Evolutionary conservation across 1,139 yeast species (phyloP).

Genomic region (Scheffersomyces quercinus): DNA sequence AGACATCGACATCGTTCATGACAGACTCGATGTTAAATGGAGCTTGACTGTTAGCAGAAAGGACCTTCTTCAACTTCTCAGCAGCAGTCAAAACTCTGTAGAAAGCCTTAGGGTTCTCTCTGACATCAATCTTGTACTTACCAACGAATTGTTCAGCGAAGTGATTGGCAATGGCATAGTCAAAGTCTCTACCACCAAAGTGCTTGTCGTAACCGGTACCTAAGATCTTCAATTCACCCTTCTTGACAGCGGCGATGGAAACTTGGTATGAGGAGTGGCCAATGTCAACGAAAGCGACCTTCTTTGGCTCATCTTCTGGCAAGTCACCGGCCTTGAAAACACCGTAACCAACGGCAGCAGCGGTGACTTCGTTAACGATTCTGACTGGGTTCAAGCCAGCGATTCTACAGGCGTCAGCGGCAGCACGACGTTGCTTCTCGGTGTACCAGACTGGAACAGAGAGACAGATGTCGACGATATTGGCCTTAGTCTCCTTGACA

Average conservation of each 20-base stretch:
- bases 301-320: conserved; percentile 87
- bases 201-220: conserved; percentile 93
- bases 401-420: conserved; percentile 91
- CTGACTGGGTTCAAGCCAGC: conserved; percentile 98
- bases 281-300: conserved; percentile 90
- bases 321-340: conserved; percentile 95
- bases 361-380: conserved; percentile 94
- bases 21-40: conserved; percentile 95
- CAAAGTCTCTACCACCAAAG: conserved; percentile 98
- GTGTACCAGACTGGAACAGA: conserved; percentile 98
- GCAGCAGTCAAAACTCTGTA: conserved; percentile 89
- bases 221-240: conserved; percentile 91
- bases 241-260: conserved; percentile 86
- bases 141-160: conserved; percentile 88
- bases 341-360: conserved; percentile 99
- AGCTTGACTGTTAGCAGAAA: conserved; percentile 94
- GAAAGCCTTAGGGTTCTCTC: conserved; percentile 91
- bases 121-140: conserved; percentile 92
- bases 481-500: conserved; percentile 77
- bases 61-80: conserved; percentile 91
- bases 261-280: conserved; percentile 97
- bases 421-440: conserved; percentile 95
- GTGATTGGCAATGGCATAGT: conserved; percentile 89
- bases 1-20: conserved; percentile 95
- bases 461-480: conserved; percentile 82